These are phyloP conservation scores for Kwoniella botswanensis DNA, from an alignment of 768 basidiomycete genomes.

Conservation along the genomic window DNA sequence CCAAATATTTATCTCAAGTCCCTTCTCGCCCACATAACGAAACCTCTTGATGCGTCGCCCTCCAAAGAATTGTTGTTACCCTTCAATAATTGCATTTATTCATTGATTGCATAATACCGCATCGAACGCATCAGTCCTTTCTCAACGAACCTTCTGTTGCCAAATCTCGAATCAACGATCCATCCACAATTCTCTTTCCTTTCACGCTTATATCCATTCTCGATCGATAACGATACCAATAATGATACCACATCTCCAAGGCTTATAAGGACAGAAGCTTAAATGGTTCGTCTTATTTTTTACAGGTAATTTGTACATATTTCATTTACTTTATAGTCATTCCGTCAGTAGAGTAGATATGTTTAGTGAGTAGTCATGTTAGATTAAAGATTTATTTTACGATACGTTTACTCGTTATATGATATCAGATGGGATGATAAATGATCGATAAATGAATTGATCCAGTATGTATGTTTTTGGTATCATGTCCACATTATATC, in stretches of 20 bases:
- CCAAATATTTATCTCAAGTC: background rate
- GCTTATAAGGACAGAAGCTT: background rate
- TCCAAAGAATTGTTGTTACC: background rate
- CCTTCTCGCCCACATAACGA: background rate
- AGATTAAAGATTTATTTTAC: background rate
- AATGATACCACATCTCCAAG: too few species aligned
- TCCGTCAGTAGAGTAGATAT: background rate
- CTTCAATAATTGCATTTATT: background rate
- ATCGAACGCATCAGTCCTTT: background rate
- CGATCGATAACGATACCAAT: background rate
- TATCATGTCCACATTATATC: background rate
- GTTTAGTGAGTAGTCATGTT: background rate
- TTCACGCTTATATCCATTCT: constrained; percentile 2
- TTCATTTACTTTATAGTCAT: background rate
- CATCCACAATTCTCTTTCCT: background rate
- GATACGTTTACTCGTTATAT: background rate
- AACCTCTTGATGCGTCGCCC: constrained; percentile 10
- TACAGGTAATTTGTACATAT: constrained; percentile 5
- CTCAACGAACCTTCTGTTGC: background rate
- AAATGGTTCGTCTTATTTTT: background rate
- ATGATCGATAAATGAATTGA: too few species aligned
- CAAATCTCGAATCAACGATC: background rate
- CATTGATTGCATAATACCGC: background rate
- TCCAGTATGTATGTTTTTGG: background rate
- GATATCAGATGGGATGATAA: background rate